These are phyloP conservation scores for Apiospora malaysiana DNA, from an alignment of 2,329 filamentous ascomycete genomes.

Conservation along the genomic window DNA sequence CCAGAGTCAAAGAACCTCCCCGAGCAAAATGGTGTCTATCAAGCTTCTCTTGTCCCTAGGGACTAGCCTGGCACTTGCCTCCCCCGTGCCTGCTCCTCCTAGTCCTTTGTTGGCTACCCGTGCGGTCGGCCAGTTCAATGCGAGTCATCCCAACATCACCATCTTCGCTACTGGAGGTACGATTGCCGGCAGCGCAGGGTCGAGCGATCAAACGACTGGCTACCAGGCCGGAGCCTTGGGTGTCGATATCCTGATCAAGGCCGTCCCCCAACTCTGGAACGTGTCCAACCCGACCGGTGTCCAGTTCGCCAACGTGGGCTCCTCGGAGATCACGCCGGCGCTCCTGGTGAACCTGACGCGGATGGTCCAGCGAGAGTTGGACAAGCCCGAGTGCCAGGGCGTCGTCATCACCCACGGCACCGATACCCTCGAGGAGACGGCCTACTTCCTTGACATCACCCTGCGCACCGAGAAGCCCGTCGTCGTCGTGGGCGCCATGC, in stretches of 20 bases:
- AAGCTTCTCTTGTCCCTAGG: constrained; percentile 16
- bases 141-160: constrained; percentile 60
- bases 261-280: constrained; percentile 59
- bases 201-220: constrained; percentile 51
- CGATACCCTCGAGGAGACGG: constrained; percentile 68
- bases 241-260: constrained; percentile 56
- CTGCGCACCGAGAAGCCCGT: constrained; percentile 64
- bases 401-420: constrained; percentile 70
- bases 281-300: constrained; percentile 60
- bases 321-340: constrained; percentile 52
- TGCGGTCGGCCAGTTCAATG: constrained; percentile 37
- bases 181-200: constrained; percentile 59
- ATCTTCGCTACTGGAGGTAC: constrained; percentile 65
- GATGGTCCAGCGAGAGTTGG: constrained; percentile 54
- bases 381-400: constrained; percentile 48
- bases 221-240: constrained; percentile 52
- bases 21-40: constrained; percentile 17
- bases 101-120: constrained; percentile 26
- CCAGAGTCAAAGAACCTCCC: not conserved
- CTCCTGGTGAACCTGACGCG: constrained; percentile 55
- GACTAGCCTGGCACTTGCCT: constrained; percentile 17
- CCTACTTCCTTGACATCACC: constrained; percentile 67
- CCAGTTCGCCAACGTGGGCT: constrained; percentile 57
- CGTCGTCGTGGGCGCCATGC: constrained; percentile 66
- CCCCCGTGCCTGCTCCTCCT: constrained; percentile 15